Evolutionary conservation across 2,329 filamentous ascomycete species (phyloP).

Genomic region (Colletotrichum lini): DNA sequence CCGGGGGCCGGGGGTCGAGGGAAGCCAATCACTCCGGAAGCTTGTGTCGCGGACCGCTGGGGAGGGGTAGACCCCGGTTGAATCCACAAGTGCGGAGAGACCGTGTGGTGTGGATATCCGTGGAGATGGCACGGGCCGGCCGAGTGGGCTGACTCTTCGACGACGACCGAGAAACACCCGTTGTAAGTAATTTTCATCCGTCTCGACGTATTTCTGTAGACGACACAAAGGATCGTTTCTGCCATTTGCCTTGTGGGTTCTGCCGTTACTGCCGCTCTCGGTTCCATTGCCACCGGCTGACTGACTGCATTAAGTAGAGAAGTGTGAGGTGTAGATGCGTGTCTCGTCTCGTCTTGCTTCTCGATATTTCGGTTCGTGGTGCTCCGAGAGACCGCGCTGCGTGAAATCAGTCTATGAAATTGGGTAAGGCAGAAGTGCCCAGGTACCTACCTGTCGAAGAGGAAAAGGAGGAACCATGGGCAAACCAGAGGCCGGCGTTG

Average conservation of each 20-base stretch:
- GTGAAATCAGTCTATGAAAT: too few species aligned
- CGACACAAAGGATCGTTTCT: not conserved
- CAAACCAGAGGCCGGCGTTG: too few species aligned
- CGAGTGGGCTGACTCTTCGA: not conserved
- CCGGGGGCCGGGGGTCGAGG: not conserved
- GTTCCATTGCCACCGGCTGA: not conserved
- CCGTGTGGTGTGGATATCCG: not conserved
- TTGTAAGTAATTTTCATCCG: not conserved
- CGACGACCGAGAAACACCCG: not conserved
- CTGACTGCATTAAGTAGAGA: too few species aligned
- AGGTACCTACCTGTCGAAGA: too few species aligned
- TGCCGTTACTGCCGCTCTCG: not conserved
- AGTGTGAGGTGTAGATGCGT: too few species aligned
- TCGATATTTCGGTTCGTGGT: too few species aligned
- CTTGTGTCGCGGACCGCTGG: not conserved
- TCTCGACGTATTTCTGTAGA: not conserved
- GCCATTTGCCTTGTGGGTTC: too few species aligned
- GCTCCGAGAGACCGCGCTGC: too few species aligned
- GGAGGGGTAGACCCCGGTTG: slow-evolving; percentile 6
- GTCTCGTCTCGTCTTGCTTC: too few species aligned
- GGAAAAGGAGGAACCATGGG: too few species aligned
- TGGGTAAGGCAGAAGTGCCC: too few species aligned
- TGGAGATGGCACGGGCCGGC: not conserved
- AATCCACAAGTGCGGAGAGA: not conserved
- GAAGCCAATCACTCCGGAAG: not conserved